Evolutionary conservation across 1,284 basidiomycete species (phyloP).

Genomic region (Cryptococcus sp.): DNA sequence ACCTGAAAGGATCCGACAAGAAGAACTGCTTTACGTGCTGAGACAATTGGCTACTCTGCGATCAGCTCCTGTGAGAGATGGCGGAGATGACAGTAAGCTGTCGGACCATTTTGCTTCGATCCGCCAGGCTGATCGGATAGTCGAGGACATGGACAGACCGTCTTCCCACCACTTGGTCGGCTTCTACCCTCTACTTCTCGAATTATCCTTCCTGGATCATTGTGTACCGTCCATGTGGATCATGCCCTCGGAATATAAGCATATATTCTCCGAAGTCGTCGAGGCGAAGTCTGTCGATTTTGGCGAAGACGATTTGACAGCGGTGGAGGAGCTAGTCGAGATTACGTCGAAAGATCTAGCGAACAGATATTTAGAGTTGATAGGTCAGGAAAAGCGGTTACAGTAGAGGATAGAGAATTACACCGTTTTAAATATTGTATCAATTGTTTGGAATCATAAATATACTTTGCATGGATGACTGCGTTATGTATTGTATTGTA

Average conservation of each 20-base stretch:
- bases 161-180: conserved; percentile 67
- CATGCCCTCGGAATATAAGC: conserved; percentile 32
- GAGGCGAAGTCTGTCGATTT: conserved; percentile 1
- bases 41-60: conserved; percentile 65
- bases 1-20: conserved; percentile 82
- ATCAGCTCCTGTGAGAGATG: conserved; percentile 58
- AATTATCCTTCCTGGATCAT: conserved; percentile 66
- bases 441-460: no score
- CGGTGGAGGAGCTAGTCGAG: conserved; percentile 49
- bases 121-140: no score
- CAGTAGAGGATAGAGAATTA: not conserved
- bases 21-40: conserved; percentile 81
- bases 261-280: conserved; percentile 12
- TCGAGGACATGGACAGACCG: no score
- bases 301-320: conserved; percentile 18
- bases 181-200: conserved; percentile 71
- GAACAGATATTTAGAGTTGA: conserved; percentile 62
- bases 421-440: no score
- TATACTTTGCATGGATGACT: no score
- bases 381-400: conserved; percentile 57
- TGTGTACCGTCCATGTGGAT: conserved; percentile 67
- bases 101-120: no score
- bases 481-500: no score
- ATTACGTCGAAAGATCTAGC: conserved; percentile 65
- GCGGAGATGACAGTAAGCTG: no score